Conservation (phyloP, 495 filamentous ascomycete genomes). For the Cenococcum geophilum region DNA sequence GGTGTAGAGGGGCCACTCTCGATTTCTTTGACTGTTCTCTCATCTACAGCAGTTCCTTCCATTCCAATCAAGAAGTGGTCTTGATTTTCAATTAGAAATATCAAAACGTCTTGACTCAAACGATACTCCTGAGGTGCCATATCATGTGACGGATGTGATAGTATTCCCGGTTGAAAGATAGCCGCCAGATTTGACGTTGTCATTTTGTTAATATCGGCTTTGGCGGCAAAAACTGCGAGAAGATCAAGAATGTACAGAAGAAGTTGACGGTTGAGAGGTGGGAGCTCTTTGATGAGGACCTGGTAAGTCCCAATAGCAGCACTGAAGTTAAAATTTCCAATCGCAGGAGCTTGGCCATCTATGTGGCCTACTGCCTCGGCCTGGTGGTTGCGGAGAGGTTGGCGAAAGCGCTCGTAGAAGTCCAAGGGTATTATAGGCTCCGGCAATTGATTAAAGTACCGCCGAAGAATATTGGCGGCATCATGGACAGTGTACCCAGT, state of each 20-base stretch:
- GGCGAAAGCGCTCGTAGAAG: constrained; percentile 85
- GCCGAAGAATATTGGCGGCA: constrained; percentile 90
- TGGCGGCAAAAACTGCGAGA: constrained; percentile 96
- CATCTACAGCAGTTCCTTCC: constrained; percentile 84
- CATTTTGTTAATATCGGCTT: constrained; percentile 96
- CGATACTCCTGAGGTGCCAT: constrained; percentile 93
- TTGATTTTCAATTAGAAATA: constrained; percentile 96
- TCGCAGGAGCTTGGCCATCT: constrained; percentile 48
- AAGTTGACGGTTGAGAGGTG: constrained; percentile 87
- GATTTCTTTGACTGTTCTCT: constrained; percentile 78
- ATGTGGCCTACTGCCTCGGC: constrained; percentile 60
- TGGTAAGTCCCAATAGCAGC: constrained; percentile 80
- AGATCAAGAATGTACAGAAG: constrained; percentile 96
- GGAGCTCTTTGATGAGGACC: constrained; percentile 82
- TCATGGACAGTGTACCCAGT: constrained; percentile 97
- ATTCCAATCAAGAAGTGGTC: constrained; percentile 71
- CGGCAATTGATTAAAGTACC: constrained; percentile 89
- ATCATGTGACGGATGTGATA: constrained; percentile 89
- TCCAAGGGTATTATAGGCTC: constrained; percentile 95
- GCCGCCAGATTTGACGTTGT: constrained; percentile 90
- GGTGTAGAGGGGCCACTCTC: constrained; percentile 56
- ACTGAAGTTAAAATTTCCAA: constrained; percentile 61
- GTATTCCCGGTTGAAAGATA: constrained; percentile 94
- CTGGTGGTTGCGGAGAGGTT: constrained; percentile 73
- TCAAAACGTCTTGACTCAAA: constrained; percentile 91